These are phyloP conservation scores for Leavenworthia alabamica DNA, from an alignment of 345 rosid genomes.

Conservation along the genomic window DNA sequence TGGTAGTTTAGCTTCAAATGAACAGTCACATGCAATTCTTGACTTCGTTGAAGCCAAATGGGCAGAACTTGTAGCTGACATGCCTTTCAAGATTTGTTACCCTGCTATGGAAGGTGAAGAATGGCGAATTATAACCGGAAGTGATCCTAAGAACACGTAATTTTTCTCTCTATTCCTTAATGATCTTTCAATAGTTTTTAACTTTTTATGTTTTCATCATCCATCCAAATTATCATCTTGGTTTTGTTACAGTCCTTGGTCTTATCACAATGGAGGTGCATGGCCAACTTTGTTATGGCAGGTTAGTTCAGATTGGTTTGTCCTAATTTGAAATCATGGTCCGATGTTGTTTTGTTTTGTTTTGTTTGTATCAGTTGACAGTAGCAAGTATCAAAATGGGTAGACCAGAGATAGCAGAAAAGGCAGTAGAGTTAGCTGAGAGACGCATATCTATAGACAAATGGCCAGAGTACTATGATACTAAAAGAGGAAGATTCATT, in stretches of 20 bases:
- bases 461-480: slow-evolving; percentile 94
- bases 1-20: slow-evolving; percentile 57
- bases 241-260: slow-evolving; percentile 73
- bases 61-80: slow-evolving; percentile 73
- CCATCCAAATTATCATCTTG: slow-evolving; percentile 8
- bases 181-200: not conserved
- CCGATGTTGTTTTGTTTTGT: not conserved
- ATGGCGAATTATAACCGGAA: slow-evolving; percentile 79
- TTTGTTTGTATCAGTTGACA: slow-evolving; percentile 77
- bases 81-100: slow-evolving; percentile 80
- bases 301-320: slow-evolving; percentile 47
- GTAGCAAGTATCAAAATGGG: slow-evolving; percentile 87
- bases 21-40: slow-evolving; percentile 85
- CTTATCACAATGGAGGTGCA: slow-evolving; percentile 91
- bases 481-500: slow-evolving; percentile 64
- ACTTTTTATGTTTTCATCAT: not conserved
- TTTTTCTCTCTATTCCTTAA: slow-evolving; percentile 6
- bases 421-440: slow-evolving; percentile 66
- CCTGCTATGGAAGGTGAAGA: slow-evolving; percentile 85
- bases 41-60: slow-evolving; percentile 82
- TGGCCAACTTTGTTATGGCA: slow-evolving; percentile 98
- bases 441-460: slow-evolving; percentile 58
- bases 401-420: slow-evolving; percentile 76
- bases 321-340: not conserved
- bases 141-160: slow-evolving; percentile 95